Evolutionary conservation across 805 yeast species (phyloP).

Genomic region (Debaryomyces castellii): DNA sequence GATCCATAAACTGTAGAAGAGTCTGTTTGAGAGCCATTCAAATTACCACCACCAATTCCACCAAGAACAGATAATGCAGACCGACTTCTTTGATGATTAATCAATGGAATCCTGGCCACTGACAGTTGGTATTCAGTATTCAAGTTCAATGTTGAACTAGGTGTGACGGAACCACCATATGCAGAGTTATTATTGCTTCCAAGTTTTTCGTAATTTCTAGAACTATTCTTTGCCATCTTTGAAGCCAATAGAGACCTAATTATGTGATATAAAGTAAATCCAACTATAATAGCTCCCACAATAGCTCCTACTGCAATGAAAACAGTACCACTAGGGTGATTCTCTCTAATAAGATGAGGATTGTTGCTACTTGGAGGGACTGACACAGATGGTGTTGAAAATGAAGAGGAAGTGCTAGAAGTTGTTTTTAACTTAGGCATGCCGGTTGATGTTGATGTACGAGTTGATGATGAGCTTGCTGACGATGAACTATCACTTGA

Average conservation of each 20-base stretch:
- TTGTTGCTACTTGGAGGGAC: slow-evolving; percentile 62
- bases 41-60: slow-evolving; percentile 11
- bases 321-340: slow-evolving; percentile 71
- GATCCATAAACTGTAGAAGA: slow-evolving; percentile 32
- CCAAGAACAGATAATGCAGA: slow-evolving; percentile 16
- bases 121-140: slow-evolving; percentile 17
- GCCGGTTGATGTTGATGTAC: not conserved
- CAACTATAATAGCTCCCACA: slow-evolving; percentile 57
- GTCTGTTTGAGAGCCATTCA: slow-evolving; percentile 22
- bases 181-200: slow-evolving; percentile 26
- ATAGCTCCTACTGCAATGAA: slow-evolving; percentile 78
- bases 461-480: slow-evolving; percentile 8
- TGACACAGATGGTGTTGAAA: slow-evolving; percentile 48
- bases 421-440: slow-evolving; percentile 8
- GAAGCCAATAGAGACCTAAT: slow-evolving; percentile 49
- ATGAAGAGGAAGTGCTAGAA: slow-evolving; percentile 17
- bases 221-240: slow-evolving; percentile 48
- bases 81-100: slow-evolving; percentile 21
- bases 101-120: slow-evolving; percentile 36
- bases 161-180: slow-evolving; percentile 25
- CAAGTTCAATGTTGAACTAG: slow-evolving; percentile 14
- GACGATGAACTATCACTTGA: slow-evolving; percentile 6
- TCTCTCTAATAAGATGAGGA: slow-evolving; percentile 58
- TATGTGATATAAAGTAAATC: slow-evolving; percentile 52
- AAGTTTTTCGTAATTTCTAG: slow-evolving; percentile 31